These are phyloP conservation scores for Eucalyptus marginata DNA, from an alignment of 345 rosid species.

Conservation along the genomic window DNA sequence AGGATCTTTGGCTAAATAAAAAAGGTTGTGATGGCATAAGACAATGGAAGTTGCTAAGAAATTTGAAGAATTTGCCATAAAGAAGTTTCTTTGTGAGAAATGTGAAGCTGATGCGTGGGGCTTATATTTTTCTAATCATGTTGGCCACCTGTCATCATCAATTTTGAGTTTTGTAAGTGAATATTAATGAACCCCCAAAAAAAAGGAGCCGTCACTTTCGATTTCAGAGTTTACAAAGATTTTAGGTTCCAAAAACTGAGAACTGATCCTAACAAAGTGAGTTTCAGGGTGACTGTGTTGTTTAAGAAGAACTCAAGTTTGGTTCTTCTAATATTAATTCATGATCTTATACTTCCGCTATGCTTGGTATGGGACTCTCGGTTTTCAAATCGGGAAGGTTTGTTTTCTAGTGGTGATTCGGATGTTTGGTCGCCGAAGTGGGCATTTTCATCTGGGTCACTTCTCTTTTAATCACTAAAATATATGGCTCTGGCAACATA, in stretches of 20 bases:
- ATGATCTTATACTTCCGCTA: background rate
- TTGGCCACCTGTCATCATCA: background rate
- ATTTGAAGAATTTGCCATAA: background rate
- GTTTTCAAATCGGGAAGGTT: background rate
- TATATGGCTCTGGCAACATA: background rate
- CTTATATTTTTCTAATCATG: background rate
- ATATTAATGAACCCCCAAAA: background rate
- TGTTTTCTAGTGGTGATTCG: background rate
- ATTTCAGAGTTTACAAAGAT: background rate
- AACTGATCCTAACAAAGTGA: accelerated
- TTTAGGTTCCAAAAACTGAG: background rate
- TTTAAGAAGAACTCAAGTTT: background rate
- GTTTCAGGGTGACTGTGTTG: background rate
- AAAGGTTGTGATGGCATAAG: background rate
- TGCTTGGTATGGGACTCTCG: background rate
- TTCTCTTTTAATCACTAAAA: background rate
- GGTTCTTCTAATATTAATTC: background rate
- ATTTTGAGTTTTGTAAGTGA: background rate
- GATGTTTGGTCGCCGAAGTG: background rate
- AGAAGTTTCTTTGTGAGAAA: background rate
- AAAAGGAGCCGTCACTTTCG: accelerated
- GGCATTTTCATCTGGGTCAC: background rate
- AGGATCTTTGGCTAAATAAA: background rate
- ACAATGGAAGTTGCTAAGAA: background rate
- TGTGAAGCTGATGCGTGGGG: background rate